Base-by-base conservation (phyloP, 192 early-diverging fungal species). In the Tieghemiomyces parasiticus region DNA sequence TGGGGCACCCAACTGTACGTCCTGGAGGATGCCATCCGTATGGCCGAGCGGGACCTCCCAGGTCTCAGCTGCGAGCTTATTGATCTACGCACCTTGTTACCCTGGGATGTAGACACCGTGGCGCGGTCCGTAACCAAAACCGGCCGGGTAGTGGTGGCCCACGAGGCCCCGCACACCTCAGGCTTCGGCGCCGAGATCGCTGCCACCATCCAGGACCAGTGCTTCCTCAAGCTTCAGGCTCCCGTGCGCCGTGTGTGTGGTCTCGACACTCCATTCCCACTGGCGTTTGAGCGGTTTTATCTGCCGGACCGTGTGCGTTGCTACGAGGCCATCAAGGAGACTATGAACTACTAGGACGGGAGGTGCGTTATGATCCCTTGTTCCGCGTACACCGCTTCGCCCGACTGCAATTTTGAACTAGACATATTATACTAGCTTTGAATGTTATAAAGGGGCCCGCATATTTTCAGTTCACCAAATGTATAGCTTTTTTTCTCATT, bases 161-260 rank as follows among this genome's bases (percentile, higher is more conserved):
- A 97, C 60, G 95, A 97, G 71, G 95, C 95, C 2, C 91, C 92
- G 24, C 74, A 81, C 46, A 93, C 89, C 0, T 77, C 78, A 42
- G 95, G 95, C 14, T 92, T 97, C 67, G 93, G 82, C 3, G 89
- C 85, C 1, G 95, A 97, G 70, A 82, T 97, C 63, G 83, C 90
- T 1, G 72, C 88, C 1, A 84, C 81, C 47, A 81, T 97, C 24
- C 89, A 91, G 81, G 90, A 97, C 50, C 65, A 83, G 25, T 97
- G 93, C 71, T 97, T 97, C 73, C 67, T 95, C 62, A 64, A 89
- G 46, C 68, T 97, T 6, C 90, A 97, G 60, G 82, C 87, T 3
- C 95, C 95, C n/a, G 81, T 93, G 28, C 78, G 88, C 66, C 74
- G 95, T 20, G 86, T 97, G 3, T 88, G 86, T 60, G 92, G 92